Evolutionary conservation across 305 asterid genomes (phyloP), one percentile per base, ranked within the genome.

Genomic region (Fraxinus ornus): DNA sequence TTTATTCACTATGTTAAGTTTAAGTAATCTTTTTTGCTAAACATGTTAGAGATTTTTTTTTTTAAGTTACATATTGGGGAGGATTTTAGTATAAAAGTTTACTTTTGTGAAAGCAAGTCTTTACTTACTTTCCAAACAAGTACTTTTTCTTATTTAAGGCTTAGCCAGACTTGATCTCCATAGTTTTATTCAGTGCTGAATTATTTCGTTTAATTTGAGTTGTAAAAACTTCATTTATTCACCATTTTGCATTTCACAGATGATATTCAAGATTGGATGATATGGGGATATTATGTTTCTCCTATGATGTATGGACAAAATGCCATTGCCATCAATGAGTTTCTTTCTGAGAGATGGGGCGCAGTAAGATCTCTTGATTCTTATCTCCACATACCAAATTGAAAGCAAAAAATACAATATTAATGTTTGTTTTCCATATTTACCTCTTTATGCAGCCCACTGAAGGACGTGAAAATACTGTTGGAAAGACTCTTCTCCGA

Each of bases 261-360:
- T 87, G 91, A 91, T 77, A 90, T 94, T 21, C 76, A 93, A 80
- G 81, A 79, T 60, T 94, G 97, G 95, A 89, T 92, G 97, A 87
- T 90, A 79, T 94, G 98, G 98, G 98, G 97, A 1, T 94, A 91
- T 85, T 94, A 91, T 66, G 15, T 86, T 76, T 93, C 98, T 79
- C 97, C 97, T n/a, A 91, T 94, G 98, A 93, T 89, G 95, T 94
- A 94, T 26, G 98, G 95, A 32, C 97, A 94, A 47, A 94, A 94
- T 55, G 97, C 98, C 15, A 89, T 94, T 21, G 95, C 93, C 85
- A 89, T 93, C 21, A 93, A 93, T 5, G 98, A 94, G 82, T 94
- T 93, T 83, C 92, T 93, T 2, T 72, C 86, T 19, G 90, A 93
- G 28, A 90, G 97, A 88, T 94, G 98, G 98, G 89, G 91, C 79